Conservation (phyloP, 108 stramenopile species). For the Pseudonitzschia multistriata region DNA sequence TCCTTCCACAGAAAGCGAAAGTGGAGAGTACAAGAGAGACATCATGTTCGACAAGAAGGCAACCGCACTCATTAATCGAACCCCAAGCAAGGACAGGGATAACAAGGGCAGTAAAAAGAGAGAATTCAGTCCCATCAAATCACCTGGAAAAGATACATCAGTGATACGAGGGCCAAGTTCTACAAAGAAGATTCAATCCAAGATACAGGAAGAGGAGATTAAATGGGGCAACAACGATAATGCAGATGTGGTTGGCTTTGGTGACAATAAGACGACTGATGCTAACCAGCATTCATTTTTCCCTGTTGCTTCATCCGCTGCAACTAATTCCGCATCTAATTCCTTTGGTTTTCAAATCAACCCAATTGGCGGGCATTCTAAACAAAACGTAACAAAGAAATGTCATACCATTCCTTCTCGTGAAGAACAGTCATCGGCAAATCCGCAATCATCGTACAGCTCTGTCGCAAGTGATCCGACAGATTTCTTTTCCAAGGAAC, state of each 20-base stretch:
- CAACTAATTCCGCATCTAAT: neutral
- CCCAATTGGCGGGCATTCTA: neutral
- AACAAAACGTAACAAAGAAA: neutral
- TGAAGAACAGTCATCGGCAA: slow-evolving; percentile 16
- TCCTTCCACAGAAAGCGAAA: slow-evolving; percentile 30
- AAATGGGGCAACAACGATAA: neutral
- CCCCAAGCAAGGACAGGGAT: neutral
- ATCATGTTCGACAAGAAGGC: slow-evolving; percentile 20
- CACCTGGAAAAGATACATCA: slow-evolving; percentile 14
- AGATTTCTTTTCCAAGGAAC: slow-evolving; percentile 31
- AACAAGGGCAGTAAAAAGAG: neutral
- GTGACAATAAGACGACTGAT: neutral
- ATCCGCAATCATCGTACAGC: slow-evolving; percentile 1
- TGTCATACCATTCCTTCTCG: neutral
- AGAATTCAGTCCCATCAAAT: slow-evolving; percentile 17
- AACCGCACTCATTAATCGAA: neutral
- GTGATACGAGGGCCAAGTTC: neutral
- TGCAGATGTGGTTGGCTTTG: too few relatives aligned
- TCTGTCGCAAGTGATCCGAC: slow-evolving; percentile 35
- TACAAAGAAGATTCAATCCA: slow-evolving; percentile 11
- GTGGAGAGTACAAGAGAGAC: slow-evolving; percentile 24
- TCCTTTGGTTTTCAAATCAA: slow-evolving; percentile 17
- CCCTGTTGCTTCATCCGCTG: neutral
- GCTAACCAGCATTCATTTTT: neutral
- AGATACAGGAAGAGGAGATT: slow-evolving; percentile 14